Evolutionary conservation across 176 grass and related monocot species (phyloP), one percentile per base, ranked within the genome.

Genomic region (Hordeum marinum): DNA sequence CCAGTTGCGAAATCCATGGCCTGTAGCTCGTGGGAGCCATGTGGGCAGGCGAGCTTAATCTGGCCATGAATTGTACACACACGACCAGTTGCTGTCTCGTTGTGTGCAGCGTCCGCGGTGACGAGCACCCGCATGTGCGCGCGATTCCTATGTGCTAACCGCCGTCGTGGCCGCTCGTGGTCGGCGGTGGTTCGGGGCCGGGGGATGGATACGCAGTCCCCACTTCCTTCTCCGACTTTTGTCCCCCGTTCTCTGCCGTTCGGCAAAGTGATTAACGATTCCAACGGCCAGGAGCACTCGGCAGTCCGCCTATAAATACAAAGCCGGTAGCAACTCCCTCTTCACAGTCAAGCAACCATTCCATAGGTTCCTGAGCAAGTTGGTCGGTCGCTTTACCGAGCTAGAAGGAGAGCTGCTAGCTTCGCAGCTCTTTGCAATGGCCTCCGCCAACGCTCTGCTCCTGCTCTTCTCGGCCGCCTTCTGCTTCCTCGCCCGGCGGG

Each of bases 111-210:
- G 46, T 50, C 46, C 46, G 61, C 24, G 62, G 70, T 64, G 86
- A 84, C 82, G 82, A 84, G 84, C 90, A 88, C 86, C 23, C 41
- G 79, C 93, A 92, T 92, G 93, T 95, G 93, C 93, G 89, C 90
- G 66, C 60, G 70, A 83, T 83, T 75, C 72, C 52, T 80, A 87
- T 86, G 75, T 79, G 80, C 66, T 64, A 90, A 95, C 93, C 70
- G 90, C 80, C 82, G 55, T 65, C 80, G 79, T 86, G 77, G 82
- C 32, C 63, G 58, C 15, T 75, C 72, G 23, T 82, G 82, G 83
- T 82, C 86, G 90, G 82, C 63, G 81, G 50, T 27, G 73, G 58
- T 3, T 81, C 79, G 31, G 18, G 27, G 29, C 58, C 68, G 45
- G 36, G 34, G 12, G 41, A 11, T n/a, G n/a, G 78, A 80, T 68